A percentile compares a stretch with the other conserved stretches of the same genome.
Evolutionary conservation across 768 basidiomycete genomes (phyloP).

Genomic region (Calocybe cyanea): DNA sequence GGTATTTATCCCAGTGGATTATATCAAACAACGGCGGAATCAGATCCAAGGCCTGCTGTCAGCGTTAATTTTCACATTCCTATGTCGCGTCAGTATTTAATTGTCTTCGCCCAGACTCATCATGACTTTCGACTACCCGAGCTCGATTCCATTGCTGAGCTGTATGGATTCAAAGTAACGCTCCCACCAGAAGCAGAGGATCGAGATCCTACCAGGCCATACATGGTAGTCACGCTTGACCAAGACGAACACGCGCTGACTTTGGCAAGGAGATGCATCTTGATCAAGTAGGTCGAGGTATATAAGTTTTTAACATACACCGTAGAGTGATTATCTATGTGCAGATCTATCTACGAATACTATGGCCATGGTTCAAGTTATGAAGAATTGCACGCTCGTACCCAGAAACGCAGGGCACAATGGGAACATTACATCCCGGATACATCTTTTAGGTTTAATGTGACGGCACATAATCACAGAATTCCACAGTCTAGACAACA

Average conservation of each 20-base stretch:
- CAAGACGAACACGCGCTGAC: slow-evolving; percentile 68
- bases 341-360: slow-evolving; percentile 74
- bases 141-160: slow-evolving; percentile 70
- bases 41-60: no score
- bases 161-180: slow-evolving; percentile 59
- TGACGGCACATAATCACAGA: slow-evolving; percentile 71
- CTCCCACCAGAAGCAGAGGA: slow-evolving; percentile 43
- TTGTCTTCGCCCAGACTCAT: slow-evolving; percentile 81
- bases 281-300: slow-evolving; percentile 61
- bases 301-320: not conserved
- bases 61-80: no score
- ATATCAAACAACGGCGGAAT: slow-evolving; percentile 7
- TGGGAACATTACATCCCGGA: slow-evolving; percentile 61
- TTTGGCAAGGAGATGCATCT: slow-evolving; percentile 74
- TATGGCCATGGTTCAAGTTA: slow-evolving; percentile 72
- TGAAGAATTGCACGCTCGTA: slow-evolving; percentile 60
- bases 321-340: not conserved
- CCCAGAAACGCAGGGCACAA: slow-evolving; percentile 34
- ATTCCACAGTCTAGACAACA: slow-evolving; percentile 65
- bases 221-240: slow-evolving; percentile 68
- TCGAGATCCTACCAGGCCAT: slow-evolving; percentile 58
- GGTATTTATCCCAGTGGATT: slow-evolving; percentile 5
- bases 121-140: slow-evolving; percentile 83
- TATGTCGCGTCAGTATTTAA: slow-evolving; percentile 34
- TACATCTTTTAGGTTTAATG: slow-evolving; percentile 78